Evolutionary conservation across 139 green algal species (phyloP), one percentile per base, ranked within the genome.

Genomic region (Micractinium conductrix): DNA sequence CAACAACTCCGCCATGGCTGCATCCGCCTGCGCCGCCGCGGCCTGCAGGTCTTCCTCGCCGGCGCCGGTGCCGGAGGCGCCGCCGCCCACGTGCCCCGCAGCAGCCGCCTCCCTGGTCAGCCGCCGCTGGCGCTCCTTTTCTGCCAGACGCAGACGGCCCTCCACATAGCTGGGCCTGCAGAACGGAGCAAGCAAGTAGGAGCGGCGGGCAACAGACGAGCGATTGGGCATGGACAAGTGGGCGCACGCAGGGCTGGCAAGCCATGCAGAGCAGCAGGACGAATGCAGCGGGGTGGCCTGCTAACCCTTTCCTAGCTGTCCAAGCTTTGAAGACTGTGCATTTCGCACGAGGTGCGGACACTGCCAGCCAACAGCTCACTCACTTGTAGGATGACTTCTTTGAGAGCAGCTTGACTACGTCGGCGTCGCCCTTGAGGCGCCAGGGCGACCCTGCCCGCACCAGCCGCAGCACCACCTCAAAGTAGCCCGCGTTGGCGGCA

Each of bases 381-480:
- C 78, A 91, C 88, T 89, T 92, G 74, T 86, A 88, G 70, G 48
- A 86, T 43, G 88, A 88, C 78, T 93, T 93, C 45, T 88, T 88
- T 45, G 43, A 81, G 16, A 93, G 81, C 78, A 91, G 71, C 78
- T 89, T 92, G n/a, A 93, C 83, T 26, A 93, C 87, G 50, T 93
- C 89, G 16, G 83, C 53, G 19, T 93, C 90, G 2, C 84, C 84
- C 44, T 87, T 89, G 78, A 85, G 79, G 19, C 89, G 79, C 84
- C 79, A 90, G 35, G 75, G 75, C 2, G 88, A 88, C 12, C 90
- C 90, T 50, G 87, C 48, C 71, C 85, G 80, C 40, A 93, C 87
- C 60, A 93, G 83, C 22, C 81, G 79, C 42, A 93, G 79, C 37
- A 93, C 89, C 0, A 86, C 72, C 35, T 93, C 90, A 78, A 93